Evolutionary conservation across 176 grass and related monocot genomes (phyloP).

Genomic region (Luzula sylvatica): DNA sequence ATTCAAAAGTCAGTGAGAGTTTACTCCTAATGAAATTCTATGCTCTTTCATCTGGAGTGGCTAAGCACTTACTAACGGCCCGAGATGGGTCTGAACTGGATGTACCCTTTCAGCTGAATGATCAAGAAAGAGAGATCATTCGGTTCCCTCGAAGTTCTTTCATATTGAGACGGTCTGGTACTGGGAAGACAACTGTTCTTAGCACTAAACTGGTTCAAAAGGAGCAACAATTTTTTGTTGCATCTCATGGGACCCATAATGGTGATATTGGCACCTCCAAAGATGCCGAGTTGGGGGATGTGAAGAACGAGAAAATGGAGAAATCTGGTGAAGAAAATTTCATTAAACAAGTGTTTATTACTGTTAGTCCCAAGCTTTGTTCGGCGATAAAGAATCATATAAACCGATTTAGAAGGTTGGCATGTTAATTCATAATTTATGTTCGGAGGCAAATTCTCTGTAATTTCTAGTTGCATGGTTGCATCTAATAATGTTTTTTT

Average conservation of each 20-base stretch:
- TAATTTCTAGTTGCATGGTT: not conserved
- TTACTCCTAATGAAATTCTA: constrained; percentile 82
- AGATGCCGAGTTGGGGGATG: not conserved
- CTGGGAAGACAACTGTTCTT: constrained; percentile 75
- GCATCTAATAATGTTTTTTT: not conserved
- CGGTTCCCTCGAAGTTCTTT: constrained; percentile 52
- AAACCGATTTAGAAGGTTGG: constrained; percentile 35
- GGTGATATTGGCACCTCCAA: not conserved
- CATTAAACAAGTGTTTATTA: constrained; percentile 76
- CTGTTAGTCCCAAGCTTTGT: constrained; percentile 70
- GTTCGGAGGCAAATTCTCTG: not conserved
- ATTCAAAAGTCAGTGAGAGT: constrained; percentile 78
- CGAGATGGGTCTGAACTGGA: constrained; percentile 58
- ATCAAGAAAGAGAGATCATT: constrained; percentile 64
- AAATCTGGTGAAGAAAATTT: constrained; percentile 1
- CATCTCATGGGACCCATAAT: constrained; percentile 26
- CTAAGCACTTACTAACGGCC: constrained; percentile 54
- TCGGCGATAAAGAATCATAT: constrained; percentile 60
- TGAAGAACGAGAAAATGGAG: not conserved
- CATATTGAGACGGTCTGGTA: constrained; percentile 73
- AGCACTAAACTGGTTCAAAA: constrained; percentile 65
- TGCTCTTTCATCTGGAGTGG: constrained; percentile 54
- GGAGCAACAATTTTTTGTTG: constrained; percentile 48
- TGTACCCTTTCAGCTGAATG: constrained; percentile 70
- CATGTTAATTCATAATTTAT: not conserved